Evolutionary conservation across 2,329 filamentous ascomycete genomes (phyloP), one percentile per base, ranked within the genome.

Genomic region (Podosphaera xanthii): DNA sequence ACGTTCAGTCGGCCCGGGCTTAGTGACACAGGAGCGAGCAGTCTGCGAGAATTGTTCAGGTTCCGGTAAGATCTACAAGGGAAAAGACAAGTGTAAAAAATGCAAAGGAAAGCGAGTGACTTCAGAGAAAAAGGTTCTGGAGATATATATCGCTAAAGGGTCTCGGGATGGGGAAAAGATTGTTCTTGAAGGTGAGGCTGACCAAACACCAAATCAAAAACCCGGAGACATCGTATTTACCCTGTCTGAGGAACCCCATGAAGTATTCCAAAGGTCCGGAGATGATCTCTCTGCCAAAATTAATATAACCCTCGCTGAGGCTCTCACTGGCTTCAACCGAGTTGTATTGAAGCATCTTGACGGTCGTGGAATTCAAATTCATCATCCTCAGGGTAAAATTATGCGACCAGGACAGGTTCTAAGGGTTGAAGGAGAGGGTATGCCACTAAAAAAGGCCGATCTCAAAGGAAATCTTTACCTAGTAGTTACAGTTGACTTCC

Each of bases 71-170:
- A 82, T 90, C 68, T 94, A 83, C 74, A 91, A 91, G 71, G 88
- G 95, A 69, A 97, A 97, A 76, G 92, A 98, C 69, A 87, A 88
- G 69, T 98, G 92, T 77, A 95, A 94, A 77, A 96, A 92, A 76
- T 98, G 92, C 81, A 97, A 97, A 74, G 92, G 92, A 68, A 87
- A 86, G 71, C 81, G 87, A 62, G 89, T 87, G 12, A 81, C 82
- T 52, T 84, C 89, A 67, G 86, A 92, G 72, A 92, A 87, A 72
- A 98, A 97, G 75, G 86, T 91, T 2, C 76, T 98, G 61, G 92
- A 98, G 73, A 84, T 98, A 58, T 97, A 97, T 74, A 95, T 98
- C 61, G 89, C 91, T 8, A 82, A 86, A 58, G 91, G 91, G 54
- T 85, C 86, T 46, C 80, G 80, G 75, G 83, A 94, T 70, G 90